Evolutionary conservation across 768 basidiomycete species (phyloP).

Genomic region (Floccularia luteovirens): DNA sequence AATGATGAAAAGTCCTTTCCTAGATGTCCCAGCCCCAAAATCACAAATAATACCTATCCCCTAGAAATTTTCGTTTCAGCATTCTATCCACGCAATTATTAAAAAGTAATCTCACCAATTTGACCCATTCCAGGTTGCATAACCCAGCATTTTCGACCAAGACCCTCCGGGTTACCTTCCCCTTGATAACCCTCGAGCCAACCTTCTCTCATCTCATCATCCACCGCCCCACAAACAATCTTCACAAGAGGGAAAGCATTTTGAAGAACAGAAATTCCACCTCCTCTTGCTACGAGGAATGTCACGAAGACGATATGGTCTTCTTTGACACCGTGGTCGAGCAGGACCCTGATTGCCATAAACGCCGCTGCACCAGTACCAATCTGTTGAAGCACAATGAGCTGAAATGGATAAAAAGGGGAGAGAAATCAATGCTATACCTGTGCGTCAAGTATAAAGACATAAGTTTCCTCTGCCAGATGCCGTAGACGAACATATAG

Average conservation of each 20-base stretch:
- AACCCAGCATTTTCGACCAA: constrained; percentile 67
- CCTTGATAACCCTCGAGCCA: constrained; percentile 56
- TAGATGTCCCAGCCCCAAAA: too few relatives aligned
- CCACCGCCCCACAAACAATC: constrained; percentile 80
- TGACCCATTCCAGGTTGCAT: constrained; percentile 88
- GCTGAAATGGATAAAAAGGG: neutral
- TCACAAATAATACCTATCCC: constrained; percentile 34
- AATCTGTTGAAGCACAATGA: constrained; percentile 59
- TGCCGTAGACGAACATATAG: constrained; percentile 57
- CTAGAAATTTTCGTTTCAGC: constrained; percentile 11
- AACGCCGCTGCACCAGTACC: constrained; percentile 90
- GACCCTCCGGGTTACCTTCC: constrained; percentile 38
- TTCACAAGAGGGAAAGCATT: constrained; percentile 81
- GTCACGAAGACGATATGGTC: constrained; percentile 86
- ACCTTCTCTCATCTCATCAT: constrained; percentile 67
- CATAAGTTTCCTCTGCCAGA: constrained; percentile 63
- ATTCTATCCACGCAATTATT: constrained; percentile 1
- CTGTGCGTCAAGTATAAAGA: constrained; percentile 88
- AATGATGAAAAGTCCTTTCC: too few relatives aligned
- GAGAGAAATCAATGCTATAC: constrained; percentile 20
- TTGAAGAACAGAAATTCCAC: constrained; percentile 71
- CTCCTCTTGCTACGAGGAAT: constrained; percentile 79
- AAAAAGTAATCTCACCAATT: constrained; percentile 48
- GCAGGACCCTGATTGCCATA: constrained; percentile 89
- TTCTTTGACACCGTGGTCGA: constrained; percentile 87